Evolutionary conservation across 2,329 filamentous ascomycete genomes (phyloP), one percentile per base, ranked within the genome.

Genomic region (Geoglossum cookeanum): DNA sequence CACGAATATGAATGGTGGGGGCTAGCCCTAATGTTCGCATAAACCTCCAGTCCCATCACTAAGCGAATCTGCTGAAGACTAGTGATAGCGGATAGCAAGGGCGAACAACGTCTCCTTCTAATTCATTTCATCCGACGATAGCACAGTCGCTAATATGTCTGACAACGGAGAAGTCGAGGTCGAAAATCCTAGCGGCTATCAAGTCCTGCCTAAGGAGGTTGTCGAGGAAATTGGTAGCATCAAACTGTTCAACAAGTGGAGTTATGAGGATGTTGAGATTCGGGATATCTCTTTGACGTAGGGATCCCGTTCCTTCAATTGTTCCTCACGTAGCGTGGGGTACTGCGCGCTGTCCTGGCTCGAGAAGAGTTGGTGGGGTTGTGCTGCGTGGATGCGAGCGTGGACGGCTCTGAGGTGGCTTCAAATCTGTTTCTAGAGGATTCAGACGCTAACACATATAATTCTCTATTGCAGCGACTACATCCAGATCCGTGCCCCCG

Each of bases 281-380:
- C 85, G 91, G 75, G 92, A 98, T 75, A 97, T 98, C 78, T 98
- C 92, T 70, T 81, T 98, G 79, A 97, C 91, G 92, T 98, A 94
- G 79, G 87, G 74, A 68, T 59, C 61, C 66, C 65, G 64, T 61
- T 65, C 60, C 64, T 62, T 60, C 64, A n/a, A 35, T 37, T 15
- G 9, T n/a, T 33, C 13, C 17, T 29, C n/a, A 11, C 29, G n/a
- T 49, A 17, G 29, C 22, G 32, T 4, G 7, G 17, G 17, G 5
- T 7, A 27, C 22, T 9, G 48, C 4, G 13, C 30, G n/a, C 17
- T 32, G 15, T 6, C 37, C 8, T 22, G 5, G 37, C 33, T 56
- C 4, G 17, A n/a, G 39, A 27, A 29, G 33, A 30, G 11, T 13
- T 37, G 15, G 33, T 53, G 22, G 32, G 17, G 32, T 54, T 42